Conservation (phyloP, 345 rosid genomes). For the Theobroma cacao region DNA sequence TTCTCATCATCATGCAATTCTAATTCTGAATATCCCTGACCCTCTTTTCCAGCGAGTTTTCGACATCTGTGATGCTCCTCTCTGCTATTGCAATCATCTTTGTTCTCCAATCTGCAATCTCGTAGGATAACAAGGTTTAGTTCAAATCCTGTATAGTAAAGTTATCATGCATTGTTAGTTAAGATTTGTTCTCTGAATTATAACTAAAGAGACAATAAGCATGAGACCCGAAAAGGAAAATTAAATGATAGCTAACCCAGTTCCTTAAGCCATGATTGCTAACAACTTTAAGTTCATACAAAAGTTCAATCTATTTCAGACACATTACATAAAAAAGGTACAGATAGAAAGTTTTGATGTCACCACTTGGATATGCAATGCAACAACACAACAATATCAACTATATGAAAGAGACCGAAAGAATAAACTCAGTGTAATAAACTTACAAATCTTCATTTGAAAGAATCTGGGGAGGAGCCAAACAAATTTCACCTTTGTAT, state of each 20-base stretch:
- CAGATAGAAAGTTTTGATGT: neutral
- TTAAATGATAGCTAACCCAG: neutral
- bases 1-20: neutral
- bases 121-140: neutral
- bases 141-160: neutral
- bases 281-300: neutral
- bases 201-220: neutral
- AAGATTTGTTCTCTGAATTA: neutral
- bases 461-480: neutral
- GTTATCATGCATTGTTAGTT: neutral
- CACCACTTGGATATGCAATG: neutral
- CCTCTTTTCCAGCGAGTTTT: neutral
- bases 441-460: neutral
- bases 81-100: neutral
- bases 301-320: neutral
- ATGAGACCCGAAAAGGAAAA: neutral
- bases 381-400: neutral
- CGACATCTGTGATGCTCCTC: neutral
- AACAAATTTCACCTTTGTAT: neutral
- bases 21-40: neutral
- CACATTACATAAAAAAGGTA: neutral
- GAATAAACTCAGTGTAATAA: neutral
- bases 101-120: neutral
- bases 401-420: neutral
- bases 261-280: neutral